Evolutionary conservation across 208 protist species (phyloP).

Genomic region (Leishmania arabica): DNA sequence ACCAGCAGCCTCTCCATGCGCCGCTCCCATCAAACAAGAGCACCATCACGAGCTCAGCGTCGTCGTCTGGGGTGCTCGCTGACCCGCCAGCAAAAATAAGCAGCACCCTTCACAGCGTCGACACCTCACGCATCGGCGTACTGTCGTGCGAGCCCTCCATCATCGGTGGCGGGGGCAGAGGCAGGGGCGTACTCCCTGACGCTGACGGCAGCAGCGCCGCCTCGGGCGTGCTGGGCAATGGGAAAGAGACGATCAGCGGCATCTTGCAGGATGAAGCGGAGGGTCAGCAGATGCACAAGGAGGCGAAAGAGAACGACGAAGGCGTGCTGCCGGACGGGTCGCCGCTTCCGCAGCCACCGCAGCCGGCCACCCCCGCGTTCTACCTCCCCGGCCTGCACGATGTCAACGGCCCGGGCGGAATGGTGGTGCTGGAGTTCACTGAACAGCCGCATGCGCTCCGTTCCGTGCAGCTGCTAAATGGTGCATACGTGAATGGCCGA

Average conservation of each 20-base stretch:
- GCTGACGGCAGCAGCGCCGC: not conserved
- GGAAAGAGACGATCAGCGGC: not conserved
- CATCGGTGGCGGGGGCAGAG: not conserved
- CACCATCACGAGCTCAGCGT: not conserved
- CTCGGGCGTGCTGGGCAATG: conserved; percentile 11
- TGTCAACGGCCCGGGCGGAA: conserved; percentile 55
- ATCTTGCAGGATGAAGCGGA: conserved; percentile 10
- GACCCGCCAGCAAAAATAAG: not conserved
- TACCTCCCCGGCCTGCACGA: conserved; percentile 54
- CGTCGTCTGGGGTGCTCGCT: not conserved
- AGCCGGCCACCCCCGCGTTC: conserved; percentile 2
- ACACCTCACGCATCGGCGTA: not conserved
- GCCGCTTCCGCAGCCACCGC: conserved; percentile 18
- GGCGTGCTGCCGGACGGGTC: conserved; percentile 22
- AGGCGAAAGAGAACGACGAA: not conserved
- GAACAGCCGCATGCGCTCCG: conserved; percentile 32
- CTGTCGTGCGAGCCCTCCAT: not conserved
- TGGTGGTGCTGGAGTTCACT: conserved; percentile 66
- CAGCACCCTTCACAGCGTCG: not conserved
- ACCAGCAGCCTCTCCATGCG: not conserved
- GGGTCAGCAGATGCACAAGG: not conserved
- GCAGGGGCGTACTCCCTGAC: not conserved
- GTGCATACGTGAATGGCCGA: conserved; percentile 70
- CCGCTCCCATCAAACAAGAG: conserved; percentile 5
- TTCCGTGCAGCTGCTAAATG: conserved; percentile 56